Base-by-base conservation (phyloP, 805 yeast genomes). In the Yamadazyma phyllophila region DNA sequence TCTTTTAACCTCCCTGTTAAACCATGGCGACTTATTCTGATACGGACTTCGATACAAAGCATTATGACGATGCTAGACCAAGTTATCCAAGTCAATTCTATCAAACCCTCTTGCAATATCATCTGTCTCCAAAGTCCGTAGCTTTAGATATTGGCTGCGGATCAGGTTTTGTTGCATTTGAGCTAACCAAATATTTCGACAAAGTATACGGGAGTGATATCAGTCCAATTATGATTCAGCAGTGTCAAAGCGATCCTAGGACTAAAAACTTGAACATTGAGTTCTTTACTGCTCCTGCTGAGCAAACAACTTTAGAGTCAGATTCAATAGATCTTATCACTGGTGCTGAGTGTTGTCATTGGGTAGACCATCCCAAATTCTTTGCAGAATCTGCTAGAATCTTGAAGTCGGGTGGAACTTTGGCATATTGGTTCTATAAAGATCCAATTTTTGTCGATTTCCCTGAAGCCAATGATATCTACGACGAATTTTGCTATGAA, bases 341-440 rank as follows among this genome's bases (percentile, higher is more conserved):
- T 2, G 86, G 83, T n/a, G 96, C 91, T 0, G 90, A 90, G 59
- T 85, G 90, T 47, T 80, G 77, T n/a, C 97, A 90, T 63, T 90
- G 96, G 96, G 77, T 88, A 46, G 74, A 83, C 45, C 83, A 78
- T 47, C 66, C 68, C 0, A 52, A 53, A 26, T 83, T 82, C 59
- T 81, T 80, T 58, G 55, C 61, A 4, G 80, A 78, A 48, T 71
- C 78, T 1, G 63, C 67, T 15, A 56, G 78, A 4, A 66, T 80
- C 11, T 67, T 88, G 48, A 76, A 75, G 42, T 74, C 78, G 1
- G 70, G 73, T 15, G 96, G 94, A 1, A 83, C 90, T 0, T 58
- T 90, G 39, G 85, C 89, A 0, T 78, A 79, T 53, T 89, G 92
- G 85, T 85, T 87, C 3, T 90, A 90, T 58, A 81, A 77, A 33